These are phyloP conservation scores for Aspergillus coremiiformis DNA, from an alignment of 495 filamentous ascomycete species.

Conservation along the genomic window DNA sequence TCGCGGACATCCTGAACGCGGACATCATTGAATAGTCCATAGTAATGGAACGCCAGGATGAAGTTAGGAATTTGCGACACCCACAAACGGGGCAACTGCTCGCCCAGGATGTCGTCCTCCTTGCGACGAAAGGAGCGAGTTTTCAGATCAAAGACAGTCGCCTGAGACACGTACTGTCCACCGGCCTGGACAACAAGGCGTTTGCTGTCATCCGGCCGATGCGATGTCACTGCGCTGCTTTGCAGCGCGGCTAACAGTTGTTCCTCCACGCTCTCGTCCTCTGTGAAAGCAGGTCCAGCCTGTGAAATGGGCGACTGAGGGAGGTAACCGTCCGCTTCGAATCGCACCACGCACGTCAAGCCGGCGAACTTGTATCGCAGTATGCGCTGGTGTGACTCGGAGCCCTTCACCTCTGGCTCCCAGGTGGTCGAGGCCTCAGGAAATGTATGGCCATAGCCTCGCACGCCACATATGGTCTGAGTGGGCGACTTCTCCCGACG, in stretches of 20 bases:
- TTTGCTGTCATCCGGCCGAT: background rate
- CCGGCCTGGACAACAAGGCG: slow-evolving; percentile 2
- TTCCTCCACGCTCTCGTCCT: too few relatives aligned
- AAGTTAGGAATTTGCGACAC: slow-evolving; percentile 54
- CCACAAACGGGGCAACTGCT: slow-evolving; percentile 53
- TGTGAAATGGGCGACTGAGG: too few relatives aligned
- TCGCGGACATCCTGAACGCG: slow-evolving; percentile 35
- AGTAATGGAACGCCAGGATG: slow-evolving; percentile 50
- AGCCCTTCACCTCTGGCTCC: slow-evolving; percentile 40
- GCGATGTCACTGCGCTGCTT: too few relatives aligned
- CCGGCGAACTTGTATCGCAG: slow-evolving; percentile 52
- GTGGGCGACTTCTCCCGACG: slow-evolving; percentile 50
- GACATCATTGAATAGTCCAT: slow-evolving; percentile 49
- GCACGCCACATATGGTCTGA: slow-evolving; percentile 42
- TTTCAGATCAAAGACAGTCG: slow-evolving; percentile 58
- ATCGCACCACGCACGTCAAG: slow-evolving; percentile 49
- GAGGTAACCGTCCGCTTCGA: slow-evolving; percentile 56
- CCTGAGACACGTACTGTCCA: slow-evolving; percentile 27
- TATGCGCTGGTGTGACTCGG: slow-evolving; percentile 55
- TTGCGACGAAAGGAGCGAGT: slow-evolving; percentile 43
- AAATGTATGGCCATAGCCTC: slow-evolving; percentile 59
- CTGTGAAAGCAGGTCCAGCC: too few relatives aligned
- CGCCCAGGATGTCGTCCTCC: slow-evolving; percentile 30
- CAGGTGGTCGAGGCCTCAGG: slow-evolving; percentile 58
- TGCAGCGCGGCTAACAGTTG: too few relatives aligned